Evolutionary conservation across 805 yeast genomes (phyloP).

Genomic region (Kodamaea kaohsiungensis): DNA sequence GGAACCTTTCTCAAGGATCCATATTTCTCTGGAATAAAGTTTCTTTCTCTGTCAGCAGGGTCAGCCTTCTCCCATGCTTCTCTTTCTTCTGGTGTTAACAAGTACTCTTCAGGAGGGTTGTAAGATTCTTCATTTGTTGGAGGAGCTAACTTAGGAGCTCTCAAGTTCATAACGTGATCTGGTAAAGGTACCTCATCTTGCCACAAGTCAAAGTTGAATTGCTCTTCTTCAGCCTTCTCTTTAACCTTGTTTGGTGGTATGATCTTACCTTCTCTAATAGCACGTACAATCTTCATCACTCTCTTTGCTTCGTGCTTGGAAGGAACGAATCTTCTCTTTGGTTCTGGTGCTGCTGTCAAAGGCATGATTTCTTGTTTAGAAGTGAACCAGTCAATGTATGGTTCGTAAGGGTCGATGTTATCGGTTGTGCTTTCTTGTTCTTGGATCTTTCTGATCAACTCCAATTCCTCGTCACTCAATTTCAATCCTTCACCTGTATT

Average conservation of each 20-base stretch:
- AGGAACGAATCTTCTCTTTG: slow-evolving; percentile 94
- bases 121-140: slow-evolving; percentile 97
- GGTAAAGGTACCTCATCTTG: slow-evolving; percentile 51
- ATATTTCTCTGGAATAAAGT: slow-evolving; percentile 81
- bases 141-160: slow-evolving; percentile 95
- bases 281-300: slow-evolving; percentile 93
- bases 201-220: slow-evolving; percentile 80
- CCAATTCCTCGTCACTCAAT: slow-evolving; percentile 82
- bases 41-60: slow-evolving; percentile 74
- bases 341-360: slow-evolving; percentile 90
- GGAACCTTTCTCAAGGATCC: slow-evolving; percentile 87
- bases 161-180: slow-evolving; percentile 86
- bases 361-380: slow-evolving; percentile 86
- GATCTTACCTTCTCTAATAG: slow-evolving; percentile 94
- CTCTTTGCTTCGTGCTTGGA: slow-evolving; percentile 96
- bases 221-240: slow-evolving; percentile 53
- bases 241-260: slow-evolving; percentile 67
- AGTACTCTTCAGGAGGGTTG: slow-evolving; percentile 96
- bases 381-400: slow-evolving; percentile 94
- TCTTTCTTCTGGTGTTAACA: slow-evolving; percentile 75
- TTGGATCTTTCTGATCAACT: slow-evolving; percentile 83
- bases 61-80: slow-evolving; percentile 69
- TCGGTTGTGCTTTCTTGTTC: slow-evolving; percentile 83
- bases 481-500: slow-evolving; percentile 85
- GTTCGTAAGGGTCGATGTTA: slow-evolving; percentile 82